Conservation (phyloP, 2,329 filamentous ascomycete species). For the Exophiala viscosa region DNA sequence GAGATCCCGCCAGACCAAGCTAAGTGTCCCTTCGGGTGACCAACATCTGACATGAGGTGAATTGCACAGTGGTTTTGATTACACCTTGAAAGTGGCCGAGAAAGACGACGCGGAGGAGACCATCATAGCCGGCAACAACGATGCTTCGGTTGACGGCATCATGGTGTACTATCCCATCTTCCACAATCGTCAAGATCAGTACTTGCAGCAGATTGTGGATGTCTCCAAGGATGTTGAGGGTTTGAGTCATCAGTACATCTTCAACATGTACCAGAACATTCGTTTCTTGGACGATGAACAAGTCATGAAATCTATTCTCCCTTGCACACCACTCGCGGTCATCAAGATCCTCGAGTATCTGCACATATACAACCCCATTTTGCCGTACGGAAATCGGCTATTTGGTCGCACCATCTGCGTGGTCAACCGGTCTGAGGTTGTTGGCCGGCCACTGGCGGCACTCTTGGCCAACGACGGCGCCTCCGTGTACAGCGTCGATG, state of each 20-base stretch:
- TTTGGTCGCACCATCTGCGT: conserved; percentile 94
- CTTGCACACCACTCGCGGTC: conserved; percentile 91
- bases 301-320: conserved; percentile 83
- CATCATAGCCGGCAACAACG: conserved; percentile 78
- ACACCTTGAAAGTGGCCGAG: conserved; percentile 76
- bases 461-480: conserved; percentile 94
- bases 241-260: conserved; percentile 86
- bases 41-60: conserved; percentile 14
- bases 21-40: not conserved
- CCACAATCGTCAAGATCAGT: conserved; percentile 82
- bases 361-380: conserved; percentile 91
- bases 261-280: conserved; percentile 99
- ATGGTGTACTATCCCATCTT: conserved; percentile 99
- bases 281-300: conserved; percentile 83
- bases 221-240: conserved; percentile 94
- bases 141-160: conserved; percentile 74
- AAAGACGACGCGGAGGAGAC: conserved; percentile 88
- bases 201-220: conserved; percentile 90
- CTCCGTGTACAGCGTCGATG: conserved; percentile 89
- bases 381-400: conserved; percentile 87
- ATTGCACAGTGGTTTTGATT: conserved; percentile 65
- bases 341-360: conserved; percentile 97
- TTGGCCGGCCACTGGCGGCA: conserved; percentile 86
- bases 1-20: not conserved
- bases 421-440: conserved; percentile 94